phyloP scores from a whole-genome alignment of 441 rosid species.

The Gossypium davidsonii region DNA sequence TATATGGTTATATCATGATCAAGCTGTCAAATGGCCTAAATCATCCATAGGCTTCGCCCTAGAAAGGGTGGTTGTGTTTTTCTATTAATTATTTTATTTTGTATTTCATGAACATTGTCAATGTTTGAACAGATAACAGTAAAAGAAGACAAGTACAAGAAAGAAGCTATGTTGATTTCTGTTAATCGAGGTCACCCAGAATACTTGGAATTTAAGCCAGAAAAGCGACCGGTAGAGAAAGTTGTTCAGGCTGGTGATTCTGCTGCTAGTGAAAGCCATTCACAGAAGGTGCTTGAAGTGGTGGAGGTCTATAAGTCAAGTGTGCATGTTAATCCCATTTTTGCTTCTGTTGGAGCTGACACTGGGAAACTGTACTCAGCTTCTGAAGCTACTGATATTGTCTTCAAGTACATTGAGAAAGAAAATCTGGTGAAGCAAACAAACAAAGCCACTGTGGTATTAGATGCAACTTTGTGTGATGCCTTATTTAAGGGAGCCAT shows the following conservation, averaged over 20 bases:
- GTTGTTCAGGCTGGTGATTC: slow-evolving; percentile 37
- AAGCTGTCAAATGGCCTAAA: not conserved
- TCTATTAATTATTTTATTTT: not conserved
- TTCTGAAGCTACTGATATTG: slow-evolving; percentile 79
- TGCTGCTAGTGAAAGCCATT: slow-evolving; percentile 29
- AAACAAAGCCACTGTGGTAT: slow-evolving; percentile 55
- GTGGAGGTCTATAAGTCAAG: slow-evolving; percentile 80
- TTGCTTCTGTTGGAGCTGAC: slow-evolving; percentile 75
- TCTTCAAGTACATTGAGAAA: slow-evolving; percentile 66
- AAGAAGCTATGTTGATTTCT: slow-evolving; percentile 62
- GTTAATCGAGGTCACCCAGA: slow-evolving; percentile 61
- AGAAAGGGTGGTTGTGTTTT: not conserved
- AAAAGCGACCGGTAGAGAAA: slow-evolving; percentile 53
- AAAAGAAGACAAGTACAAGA: slow-evolving; percentile 85
- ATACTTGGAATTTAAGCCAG: slow-evolving; percentile 72
- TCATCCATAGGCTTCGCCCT: slow-evolving; percentile 2
- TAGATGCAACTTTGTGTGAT: slow-evolving; percentile 79
- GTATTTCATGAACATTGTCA: slow-evolving; percentile 4
- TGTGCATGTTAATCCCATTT: slow-evolving; percentile 70
- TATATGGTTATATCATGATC: not conserved
- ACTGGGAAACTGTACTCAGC: slow-evolving; percentile 60
- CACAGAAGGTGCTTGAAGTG: slow-evolving; percentile 61
- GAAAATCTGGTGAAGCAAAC: slow-evolving; percentile 70
- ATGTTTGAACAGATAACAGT: slow-evolving; percentile 47
- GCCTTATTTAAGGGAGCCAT: slow-evolving; percentile 86